Evolutionary conservation across 208 protist genomes (phyloP).

Genomic region (Trypanosoma scelopori): DNA sequence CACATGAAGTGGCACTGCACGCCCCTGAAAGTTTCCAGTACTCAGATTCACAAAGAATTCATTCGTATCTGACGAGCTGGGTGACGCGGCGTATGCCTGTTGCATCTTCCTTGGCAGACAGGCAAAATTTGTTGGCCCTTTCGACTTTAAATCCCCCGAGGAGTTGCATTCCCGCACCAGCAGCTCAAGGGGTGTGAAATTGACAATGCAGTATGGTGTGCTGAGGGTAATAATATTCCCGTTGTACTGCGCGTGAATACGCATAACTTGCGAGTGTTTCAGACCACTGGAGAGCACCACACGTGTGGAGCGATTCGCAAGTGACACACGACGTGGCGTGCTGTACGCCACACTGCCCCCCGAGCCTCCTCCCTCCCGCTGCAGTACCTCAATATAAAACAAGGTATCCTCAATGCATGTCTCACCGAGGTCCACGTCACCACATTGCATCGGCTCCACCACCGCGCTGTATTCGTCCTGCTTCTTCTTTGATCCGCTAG

Average conservation of each 20-base stretch:
- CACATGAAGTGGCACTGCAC: slow-evolving; percentile 72
- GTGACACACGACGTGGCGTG: not conserved
- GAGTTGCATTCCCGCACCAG: slow-evolving; percentile 58
- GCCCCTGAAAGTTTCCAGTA: slow-evolving; percentile 35
- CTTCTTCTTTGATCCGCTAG: slow-evolving; percentile 8
- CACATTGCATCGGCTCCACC: slow-evolving; percentile 41
- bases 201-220: slow-evolving; percentile 70
- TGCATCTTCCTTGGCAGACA: slow-evolving; percentile 59
- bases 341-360: slow-evolving; percentile 1
- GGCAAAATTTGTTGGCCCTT: slow-evolving; percentile 50
- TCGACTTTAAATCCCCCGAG: slow-evolving; percentile 36
- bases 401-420: slow-evolving; percentile 31
- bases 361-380: slow-evolving; percentile 11
- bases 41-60: slow-evolving; percentile 81
- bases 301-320: not conserved
- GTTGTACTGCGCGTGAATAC: slow-evolving; percentile 34
- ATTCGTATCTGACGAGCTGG: slow-evolving; percentile 32
- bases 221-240: slow-evolving; percentile 46
- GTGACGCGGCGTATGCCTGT: slow-evolving; percentile 49
- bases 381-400: slow-evolving; percentile 45
- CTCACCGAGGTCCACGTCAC: slow-evolving; percentile 38
- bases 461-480: slow-evolving; percentile 15
- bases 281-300: slow-evolving; percentile 2
- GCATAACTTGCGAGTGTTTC: slow-evolving; percentile 36
- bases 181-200: slow-evolving; percentile 71